Percentiles rank a stretch among this genome's conserved stretches.
Evolutionary conservation across 1,284 basidiomycete species (phyloP).

Genomic region (Melampsora larici-populina): DNA sequence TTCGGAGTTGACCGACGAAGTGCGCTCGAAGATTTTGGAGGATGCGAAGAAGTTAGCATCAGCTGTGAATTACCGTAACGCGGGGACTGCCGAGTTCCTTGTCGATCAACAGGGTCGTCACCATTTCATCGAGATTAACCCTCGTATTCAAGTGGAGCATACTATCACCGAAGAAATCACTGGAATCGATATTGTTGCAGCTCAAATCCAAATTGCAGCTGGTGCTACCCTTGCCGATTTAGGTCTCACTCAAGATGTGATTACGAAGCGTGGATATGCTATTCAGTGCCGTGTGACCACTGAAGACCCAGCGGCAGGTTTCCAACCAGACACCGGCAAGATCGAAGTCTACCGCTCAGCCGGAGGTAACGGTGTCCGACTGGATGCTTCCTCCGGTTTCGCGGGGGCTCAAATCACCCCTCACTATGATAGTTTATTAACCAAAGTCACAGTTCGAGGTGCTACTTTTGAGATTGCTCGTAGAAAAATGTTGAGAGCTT

Average conservation of each 20-base stretch:
- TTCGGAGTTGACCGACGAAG: too few species aligned
- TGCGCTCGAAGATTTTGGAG: too few species aligned
- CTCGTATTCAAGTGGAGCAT: slow-evolving; percentile 97
- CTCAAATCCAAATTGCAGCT: slow-evolving; percentile 97
- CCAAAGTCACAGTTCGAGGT: slow-evolving; percentile 93
- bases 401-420: slow-evolving; percentile 99
- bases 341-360: slow-evolving; percentile 99
- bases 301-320: slow-evolving; percentile 84
- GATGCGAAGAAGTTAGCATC: too few species aligned
- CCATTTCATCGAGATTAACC: slow-evolving; percentile 97
- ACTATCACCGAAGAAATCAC: slow-evolving; percentile 91
- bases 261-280: slow-evolving; percentile 92
- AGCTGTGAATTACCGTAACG: too few species aligned
- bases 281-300: slow-evolving; percentile 99
- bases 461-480: slow-evolving; percentile 98
- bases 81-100: slow-evolving; percentile 78
- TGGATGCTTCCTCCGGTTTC: slow-evolving; percentile 96
- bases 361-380: slow-evolving; percentile 95
- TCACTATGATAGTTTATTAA: slow-evolving; percentile 96
- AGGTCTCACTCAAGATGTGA: slow-evolving; percentile 92
- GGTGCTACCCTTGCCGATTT: slow-evolving; percentile 93
- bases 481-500: slow-evolving; percentile 95
- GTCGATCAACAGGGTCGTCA: slow-evolving; percentile 92
- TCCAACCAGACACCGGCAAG: slow-evolving; percentile 99
- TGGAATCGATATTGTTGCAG: slow-evolving; percentile 95